phyloP scores from a whole-genome alignment of 1,284 basidiomycete genomes.

The Meripilus lineatus region DNA sequence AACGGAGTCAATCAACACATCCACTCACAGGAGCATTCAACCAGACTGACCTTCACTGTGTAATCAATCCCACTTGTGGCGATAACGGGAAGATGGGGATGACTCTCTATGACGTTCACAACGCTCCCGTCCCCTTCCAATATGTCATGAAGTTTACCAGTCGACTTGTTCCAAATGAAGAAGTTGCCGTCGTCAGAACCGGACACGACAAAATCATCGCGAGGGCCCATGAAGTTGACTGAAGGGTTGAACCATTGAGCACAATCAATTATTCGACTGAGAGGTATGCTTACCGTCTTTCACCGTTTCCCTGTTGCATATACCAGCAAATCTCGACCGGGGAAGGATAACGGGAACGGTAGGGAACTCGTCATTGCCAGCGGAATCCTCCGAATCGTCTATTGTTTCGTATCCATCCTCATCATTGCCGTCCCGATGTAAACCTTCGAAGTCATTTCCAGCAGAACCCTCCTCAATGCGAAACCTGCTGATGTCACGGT shows the following conservation, averaged over 20 bases:
- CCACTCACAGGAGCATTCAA: not conserved
- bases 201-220: slow-evolving; percentile 77
- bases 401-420: slow-evolving; percentile 28
- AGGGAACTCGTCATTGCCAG: slow-evolving; percentile 25
- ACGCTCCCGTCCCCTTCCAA: slow-evolving; percentile 80
- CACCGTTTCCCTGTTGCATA: slow-evolving; percentile 81
- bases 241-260: not conserved
- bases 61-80: slow-evolving; percentile 89
- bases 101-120: slow-evolving; percentile 86
- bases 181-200: slow-evolving; percentile 88
- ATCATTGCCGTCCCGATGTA: slow-evolving; percentile 9
- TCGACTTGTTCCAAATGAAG: slow-evolving; percentile 80
- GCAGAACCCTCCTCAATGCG: slow-evolving; percentile 13
- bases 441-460: not conserved
- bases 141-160: slow-evolving; percentile 64
- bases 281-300: slow-evolving; percentile 79
- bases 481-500: slow-evolving; percentile 27
- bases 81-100: slow-evolving; percentile 76
- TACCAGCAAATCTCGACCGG: slow-evolving; percentile 63
- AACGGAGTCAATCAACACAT: slow-evolving; percentile 2
- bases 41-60: slow-evolving; percentile 73
- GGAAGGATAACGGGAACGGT: slow-evolving; percentile 65
- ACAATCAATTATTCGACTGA: too few species aligned
- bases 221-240: slow-evolving; percentile 84
- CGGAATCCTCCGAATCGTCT: slow-evolving; percentile 24